Base-by-base conservation (phyloP, 2,329 filamentous ascomycete genomes). In the Microdochium nivale region DNA sequence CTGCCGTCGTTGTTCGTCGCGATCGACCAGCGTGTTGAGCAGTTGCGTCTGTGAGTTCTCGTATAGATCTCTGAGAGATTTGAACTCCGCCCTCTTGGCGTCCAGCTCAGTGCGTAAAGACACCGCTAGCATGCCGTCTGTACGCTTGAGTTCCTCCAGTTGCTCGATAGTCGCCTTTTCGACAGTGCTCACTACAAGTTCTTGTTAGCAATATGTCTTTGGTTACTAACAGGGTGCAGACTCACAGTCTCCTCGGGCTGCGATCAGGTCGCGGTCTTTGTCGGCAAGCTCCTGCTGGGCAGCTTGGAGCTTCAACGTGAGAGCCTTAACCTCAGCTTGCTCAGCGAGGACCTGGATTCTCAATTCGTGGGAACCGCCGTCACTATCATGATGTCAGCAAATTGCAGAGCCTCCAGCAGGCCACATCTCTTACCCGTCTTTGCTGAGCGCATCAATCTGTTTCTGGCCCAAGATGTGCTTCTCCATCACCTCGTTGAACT, bases 21-120 rank as follows among this genome's bases (percentile, higher is more conserved):
- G 84, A 55, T 77, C 74, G 47, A 84, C 70, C 19, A 84, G 70
- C 46, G 79, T 76, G 40, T 80, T 74, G 57, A 84, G 73, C 24
- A 85, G 73, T 60, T 84, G 80, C 47, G 74, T 73, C 65, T 81
- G 79, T 60, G 80, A 75, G 54, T 76, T 71, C 50, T 83, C 79
- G 49, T 73, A 70, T 62, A 84, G 79, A 51, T 73, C 68, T 54
- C 68, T 70, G 49, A 77, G 65, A 51, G 70, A 65, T 52, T 72
- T 73, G 55, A 76, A 69, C 58, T 80, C 76, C 53, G 70, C 72
- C 55, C 80, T 75, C 56, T 80, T 70, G 25, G 72, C 69, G 50
- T 81, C 74, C 33, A 85, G 73, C 60, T 86, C 82, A 47, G 72
- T 72, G 55, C 77, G 74, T 52, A 85, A 72, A 16, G 81, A 84